Base-by-base conservation (phyloP, 768 basidiomycete genomes). In the Pholiota conissans region DNA sequence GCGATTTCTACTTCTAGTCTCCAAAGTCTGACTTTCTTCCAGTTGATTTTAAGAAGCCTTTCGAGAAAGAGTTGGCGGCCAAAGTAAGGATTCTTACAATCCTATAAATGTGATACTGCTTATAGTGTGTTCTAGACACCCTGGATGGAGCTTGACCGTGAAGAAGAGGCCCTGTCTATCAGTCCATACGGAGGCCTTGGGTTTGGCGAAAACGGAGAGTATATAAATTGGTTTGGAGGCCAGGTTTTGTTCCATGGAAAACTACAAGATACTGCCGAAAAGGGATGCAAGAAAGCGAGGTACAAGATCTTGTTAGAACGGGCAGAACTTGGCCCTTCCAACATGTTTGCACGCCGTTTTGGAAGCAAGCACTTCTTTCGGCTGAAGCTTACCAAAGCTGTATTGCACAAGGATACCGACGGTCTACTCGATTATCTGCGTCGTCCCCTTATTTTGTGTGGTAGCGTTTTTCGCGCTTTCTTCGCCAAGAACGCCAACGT, bases 321-420 rank as follows among this genome's bases (percentile, higher is more conserved):
- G 3, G 79, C 82, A 1, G 71, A 74, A 32, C 71, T 88, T 0
- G 82, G 82, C 0, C 66, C 85, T 1, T 90, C 87, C 0, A 77
- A 75, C 54, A 79, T 84, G 14, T 79, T 89, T 61, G 67, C 79
- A 0, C 78, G 89, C 13, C 74, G 82, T 3, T 89, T 84, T 65
- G 89, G 89, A 0, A 89, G 87, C n/a, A 72, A 73, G n/a, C 70
- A 71, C 24, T 74, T 90, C 30, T 63, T 91, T 3, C 75, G 81
- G 2, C 65, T 89, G 55, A 79, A 77, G 46, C 60, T 88, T 4
- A 62, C 74, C 0, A 71, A 70, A 30, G 49, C 69, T 0, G 57
- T 80, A 9, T 48, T 70, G 10, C 70, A 75, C 58, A 69, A 64
- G 14, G 55, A 65, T 8, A 58, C 69, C 5, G 66, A 73, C 1